Evolutionary conservation across 371 early-diverging fungal genomes (phyloP), one percentile per base, ranked within the genome.

Genomic region (Lichtheimia ornata): DNA sequence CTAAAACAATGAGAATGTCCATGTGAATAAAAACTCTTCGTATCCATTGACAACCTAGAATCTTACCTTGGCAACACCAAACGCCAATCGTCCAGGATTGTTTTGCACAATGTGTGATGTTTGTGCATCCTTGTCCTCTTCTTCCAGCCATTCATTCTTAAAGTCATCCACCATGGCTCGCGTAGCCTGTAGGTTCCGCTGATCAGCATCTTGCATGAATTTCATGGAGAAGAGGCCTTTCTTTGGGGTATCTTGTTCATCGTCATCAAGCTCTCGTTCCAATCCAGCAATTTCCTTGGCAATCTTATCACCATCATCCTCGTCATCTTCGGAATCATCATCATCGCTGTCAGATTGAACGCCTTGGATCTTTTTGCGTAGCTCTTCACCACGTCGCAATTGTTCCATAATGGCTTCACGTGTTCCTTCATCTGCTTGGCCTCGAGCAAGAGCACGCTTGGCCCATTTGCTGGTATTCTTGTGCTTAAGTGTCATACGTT

Each of bases 401-500:
- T 95, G 95, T 17, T 95, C 95, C 61, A 88, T 84, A 30, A 96
- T 73, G 5, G 94, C 94, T 69, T 91, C 84, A 15, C 91, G 93
- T 5, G 90, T 85, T 50, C 91, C 77, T 56, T 83, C 87, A 60
- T 91, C 91, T 59, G 84, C 76, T 43, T 84, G 72, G 27, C 90
- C 89, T 44, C 85, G 78, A 58, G 82, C 79, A 44, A 92, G 70
- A 77, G 93, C 85, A 27, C 88, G 82, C 65, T 89, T 92, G 25
- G 97, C 96, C 98, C 97, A 97, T 69, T 97, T 94, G 62, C 95
- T 89, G 0, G 90, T 93, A 65, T 93, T 93, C 74, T 95, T 95
- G 77, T 97, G 97, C 43, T 93, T 87, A 62, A 95, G 74, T 4
- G 96, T 84, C 90, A 97, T 92, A 28, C 98, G 91, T 71, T 97